Conservation (phyloP, 2,329 filamentous ascomycete genomes). For the Allantophomopsis cytisporea region DNA sequence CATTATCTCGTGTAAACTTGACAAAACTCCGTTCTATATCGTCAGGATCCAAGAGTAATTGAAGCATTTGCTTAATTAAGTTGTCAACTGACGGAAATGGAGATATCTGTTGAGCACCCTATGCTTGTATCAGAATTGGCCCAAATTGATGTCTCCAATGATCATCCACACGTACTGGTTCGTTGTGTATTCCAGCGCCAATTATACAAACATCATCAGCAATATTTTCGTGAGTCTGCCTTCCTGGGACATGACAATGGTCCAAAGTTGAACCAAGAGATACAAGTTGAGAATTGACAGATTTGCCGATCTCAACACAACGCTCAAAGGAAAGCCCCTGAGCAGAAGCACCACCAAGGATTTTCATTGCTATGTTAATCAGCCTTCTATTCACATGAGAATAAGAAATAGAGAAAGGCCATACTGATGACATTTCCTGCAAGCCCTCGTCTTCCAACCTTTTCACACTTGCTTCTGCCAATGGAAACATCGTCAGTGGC, state of each 20-base stretch:
- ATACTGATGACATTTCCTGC: slow-evolving; percentile 31
- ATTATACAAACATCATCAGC: slow-evolving; percentile 19
- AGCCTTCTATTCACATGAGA: background rate
- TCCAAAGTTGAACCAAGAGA: slow-evolving; percentile 35
- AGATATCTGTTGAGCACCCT: slow-evolving; percentile 24
- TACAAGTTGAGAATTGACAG: slow-evolving; percentile 20
- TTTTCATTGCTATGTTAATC: slow-evolving; percentile 21
- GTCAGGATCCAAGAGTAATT: slow-evolving; percentile 27
- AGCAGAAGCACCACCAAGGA: slow-evolving; percentile 15
- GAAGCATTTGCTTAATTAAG: slow-evolving; percentile 30
- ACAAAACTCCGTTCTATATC: slow-evolving; percentile 34
- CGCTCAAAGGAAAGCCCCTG: slow-evolving; percentile 10
- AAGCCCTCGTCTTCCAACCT: slow-evolving; percentile 30
- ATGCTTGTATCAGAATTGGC: background rate
- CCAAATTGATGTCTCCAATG: background rate
- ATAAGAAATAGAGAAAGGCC: slow-evolving; percentile 13
- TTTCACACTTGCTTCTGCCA: slow-evolving; percentile 27
- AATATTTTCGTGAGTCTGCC: slow-evolving; percentile 33
- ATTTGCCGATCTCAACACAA: slow-evolving; percentile 13
- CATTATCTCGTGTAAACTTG: slow-evolving; percentile 27
- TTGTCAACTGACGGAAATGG: slow-evolving; percentile 29
- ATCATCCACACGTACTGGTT: slow-evolving; percentile 17
- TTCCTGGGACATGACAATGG: slow-evolving; percentile 36
- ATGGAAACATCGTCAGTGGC: slow-evolving; percentile 23
- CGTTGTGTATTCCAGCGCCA: slow-evolving; percentile 34